Conservation (phyloP, 108 stramenopile genomes). For the Mediolabrus comicus region DNA sequence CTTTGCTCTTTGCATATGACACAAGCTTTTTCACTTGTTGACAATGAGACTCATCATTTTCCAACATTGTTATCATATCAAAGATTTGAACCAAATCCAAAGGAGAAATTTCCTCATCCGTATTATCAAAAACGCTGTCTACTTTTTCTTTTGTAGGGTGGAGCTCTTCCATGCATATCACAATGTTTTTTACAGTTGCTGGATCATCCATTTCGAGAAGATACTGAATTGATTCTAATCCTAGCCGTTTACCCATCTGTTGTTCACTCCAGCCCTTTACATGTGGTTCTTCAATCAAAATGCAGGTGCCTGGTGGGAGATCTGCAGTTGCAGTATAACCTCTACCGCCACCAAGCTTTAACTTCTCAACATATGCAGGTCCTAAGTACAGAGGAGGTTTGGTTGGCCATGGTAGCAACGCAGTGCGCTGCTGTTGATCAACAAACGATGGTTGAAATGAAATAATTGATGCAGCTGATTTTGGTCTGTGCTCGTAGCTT, state of each 20-base stretch:
- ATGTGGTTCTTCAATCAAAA: conserved; percentile 67
- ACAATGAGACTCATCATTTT: conserved; percentile 26
- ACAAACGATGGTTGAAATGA: conserved; percentile 12
- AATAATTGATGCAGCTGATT: background rate
- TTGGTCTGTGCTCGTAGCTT: background rate
- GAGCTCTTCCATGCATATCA: conserved; percentile 62
- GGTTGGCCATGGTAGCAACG: conserved; percentile 31
- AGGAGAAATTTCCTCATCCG: conserved; percentile 24
- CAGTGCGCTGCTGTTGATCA: conserved; percentile 26
- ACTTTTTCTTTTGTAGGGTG: conserved; percentile 73
- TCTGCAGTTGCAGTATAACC: conserved; percentile 62
- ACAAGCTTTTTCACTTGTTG: conserved; percentile 34
- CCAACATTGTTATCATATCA: conserved; percentile 49
- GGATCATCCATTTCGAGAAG: conserved; percentile 45
- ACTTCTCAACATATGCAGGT: conserved; percentile 36
- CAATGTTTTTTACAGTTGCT: conserved; percentile 28
- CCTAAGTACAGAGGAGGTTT: conserved; percentile 61
- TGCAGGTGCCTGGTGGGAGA: conserved; percentile 68
- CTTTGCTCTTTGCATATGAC: conserved; percentile 25
- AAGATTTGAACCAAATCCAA: conserved; percentile 50
- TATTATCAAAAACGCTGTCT: conserved; percentile 17
- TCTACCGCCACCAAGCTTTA: conserved; percentile 63
- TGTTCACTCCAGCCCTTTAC: conserved; percentile 65
- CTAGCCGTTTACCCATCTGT: conserved; percentile 61
- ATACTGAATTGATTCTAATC: conserved; percentile 58